A percentile compares a stretch with the other conserved stretches of the same genome.
Conservation (phyloP, 1,284 basidiomycete genomes). For the Ustilago xerochloae region DNA sequence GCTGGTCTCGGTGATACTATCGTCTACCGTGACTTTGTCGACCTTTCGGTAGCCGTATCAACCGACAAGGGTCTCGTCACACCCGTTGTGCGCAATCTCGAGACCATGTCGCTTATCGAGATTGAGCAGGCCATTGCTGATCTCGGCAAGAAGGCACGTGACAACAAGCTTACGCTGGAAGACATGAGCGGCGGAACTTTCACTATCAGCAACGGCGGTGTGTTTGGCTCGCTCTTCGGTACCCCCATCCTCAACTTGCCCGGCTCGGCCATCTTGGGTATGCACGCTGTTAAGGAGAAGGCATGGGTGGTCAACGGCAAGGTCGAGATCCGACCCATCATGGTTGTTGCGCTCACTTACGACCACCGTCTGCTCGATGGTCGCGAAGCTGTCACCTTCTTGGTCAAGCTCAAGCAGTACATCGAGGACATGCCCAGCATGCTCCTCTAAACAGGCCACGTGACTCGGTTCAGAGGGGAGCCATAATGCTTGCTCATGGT, state of each 20-base stretch:
- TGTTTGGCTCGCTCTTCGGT: constrained; percentile 95
- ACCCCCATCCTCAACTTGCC: constrained; percentile 95
- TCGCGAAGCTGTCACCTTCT: constrained; percentile 95
- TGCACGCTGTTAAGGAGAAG: constrained; percentile 96
- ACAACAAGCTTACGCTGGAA: constrained; percentile 92
- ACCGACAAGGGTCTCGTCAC: constrained; percentile 98
- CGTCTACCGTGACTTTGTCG: constrained; percentile 86
- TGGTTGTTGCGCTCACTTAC: constrained; percentile 86
- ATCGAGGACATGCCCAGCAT: constrained; percentile 67
- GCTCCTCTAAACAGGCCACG: constrained; percentile 47
- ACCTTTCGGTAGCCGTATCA: constrained; percentile 82
- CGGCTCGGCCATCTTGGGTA: constrained; percentile 91
- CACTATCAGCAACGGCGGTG: constrained; percentile 99
- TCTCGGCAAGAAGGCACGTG: constrained; percentile 93
- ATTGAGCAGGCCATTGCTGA: constrained; percentile 92
- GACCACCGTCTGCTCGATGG: constrained; percentile 97
- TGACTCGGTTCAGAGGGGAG: too few species aligned
- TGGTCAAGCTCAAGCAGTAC: constrained; percentile 76
- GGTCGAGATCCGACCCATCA: constrained; percentile 89
- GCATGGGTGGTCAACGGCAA: constrained; percentile 80
- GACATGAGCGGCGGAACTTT: constrained; percentile 89
- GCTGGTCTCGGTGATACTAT: constrained; percentile 80
- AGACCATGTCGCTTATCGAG: constrained; percentile 85
- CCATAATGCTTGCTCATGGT: too few species aligned
- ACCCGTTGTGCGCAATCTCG: constrained; percentile 91